phyloP scores from a whole-genome alignment of 2,329 filamentous ascomycete genomes.

The Sporothrix sp. region DNA sequence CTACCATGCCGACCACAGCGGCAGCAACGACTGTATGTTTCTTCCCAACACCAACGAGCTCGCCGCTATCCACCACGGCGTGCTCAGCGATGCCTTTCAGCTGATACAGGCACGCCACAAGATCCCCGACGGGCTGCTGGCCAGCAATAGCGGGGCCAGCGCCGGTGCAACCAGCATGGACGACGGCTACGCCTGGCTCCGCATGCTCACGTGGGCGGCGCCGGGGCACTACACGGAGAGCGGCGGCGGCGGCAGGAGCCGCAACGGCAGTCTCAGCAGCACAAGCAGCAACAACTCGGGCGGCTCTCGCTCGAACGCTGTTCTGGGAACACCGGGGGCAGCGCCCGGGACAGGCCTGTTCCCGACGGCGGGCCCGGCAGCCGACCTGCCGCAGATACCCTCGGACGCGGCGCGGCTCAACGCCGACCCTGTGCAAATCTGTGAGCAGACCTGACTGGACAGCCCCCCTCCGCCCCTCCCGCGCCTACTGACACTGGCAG shows the following conservation, averaged over 20 bases:
- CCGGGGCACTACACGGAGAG: background rate
- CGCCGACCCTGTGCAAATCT: constrained; percentile 38
- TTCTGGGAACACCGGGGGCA: too few species aligned
- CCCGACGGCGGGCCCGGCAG: constrained; percentile 10
- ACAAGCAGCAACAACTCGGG: background rate
- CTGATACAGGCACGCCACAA: constrained; percentile 20
- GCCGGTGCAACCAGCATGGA: constrained; percentile 3
- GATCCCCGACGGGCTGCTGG: constrained; percentile 14
- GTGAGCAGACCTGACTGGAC: constrained; percentile 27
- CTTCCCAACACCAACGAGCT: background rate
- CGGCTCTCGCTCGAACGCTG: too few species aligned
- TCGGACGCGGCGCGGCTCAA: constrained; percentile 34
- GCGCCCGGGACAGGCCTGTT: constrained; percentile 16
- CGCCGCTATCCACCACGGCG: constrained; percentile 19
- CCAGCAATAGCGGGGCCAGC: background rate
- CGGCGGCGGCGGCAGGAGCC: background rate
- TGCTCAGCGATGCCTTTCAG: constrained; percentile 23
- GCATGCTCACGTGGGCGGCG: constrained; percentile 17
- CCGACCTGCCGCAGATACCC: constrained; percentile 32
- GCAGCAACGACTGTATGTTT: background rate
- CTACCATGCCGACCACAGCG: background rate
- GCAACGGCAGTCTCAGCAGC: background rate
- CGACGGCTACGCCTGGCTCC: constrained; percentile 14
- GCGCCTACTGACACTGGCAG: constrained; percentile 22
- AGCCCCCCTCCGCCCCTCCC: background rate